Evolutionary conservation across 2,329 filamentous ascomycete genomes (phyloP), one percentile per base, ranked within the genome.

Genomic region (Cordyceps tenuipes): DNA sequence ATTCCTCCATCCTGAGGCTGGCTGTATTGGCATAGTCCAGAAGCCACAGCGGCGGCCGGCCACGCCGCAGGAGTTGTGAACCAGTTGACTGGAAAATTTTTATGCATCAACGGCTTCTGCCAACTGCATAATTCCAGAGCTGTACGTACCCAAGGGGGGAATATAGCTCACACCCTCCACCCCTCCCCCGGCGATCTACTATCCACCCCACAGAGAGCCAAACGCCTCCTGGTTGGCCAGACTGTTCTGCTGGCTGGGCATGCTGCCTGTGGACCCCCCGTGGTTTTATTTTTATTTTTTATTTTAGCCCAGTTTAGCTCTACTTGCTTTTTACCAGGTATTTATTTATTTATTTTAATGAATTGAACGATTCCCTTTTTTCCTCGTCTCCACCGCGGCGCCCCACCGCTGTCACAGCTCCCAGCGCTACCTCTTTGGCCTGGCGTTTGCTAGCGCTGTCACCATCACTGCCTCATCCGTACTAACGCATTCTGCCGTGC

Each of bases 161-260:
- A n/a, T 6, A 41, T 17, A 41, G 39, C 39, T 36, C 39, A n/a
- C 9, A 53, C 19, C 31, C 23, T 43, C 15, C 49, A 23, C 49
- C 49, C 57, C 51, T 39, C 48, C 41, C 52, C 59, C 51, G 46
- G 52, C 59, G 52, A 60, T 56, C 59, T 56, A 51, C 46, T 51
- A 46, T 19, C 59, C 59, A 60, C 59, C 59, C 59, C 51, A 31
- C 17, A 51, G 59, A 31, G 50, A 39, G 46, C 26, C 21, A 36
- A n/a, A n/a, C 23, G 19, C 21, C 50, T 41, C 13, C 26, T 47
- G 21, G 41, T 47, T 47, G 57, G 29, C 21, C 26, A 26, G 23
- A 41, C 57, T 29, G 26, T 29, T 3, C 26, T 29, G 26, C 26
- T 59, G 48, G 57, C 57, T 52, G 57, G 57, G 57, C 57, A 59